Evolutionary conservation across 2,329 filamentous ascomycete genomes (phyloP).

Genomic region (Aureobasidium subglaciale): DNA sequence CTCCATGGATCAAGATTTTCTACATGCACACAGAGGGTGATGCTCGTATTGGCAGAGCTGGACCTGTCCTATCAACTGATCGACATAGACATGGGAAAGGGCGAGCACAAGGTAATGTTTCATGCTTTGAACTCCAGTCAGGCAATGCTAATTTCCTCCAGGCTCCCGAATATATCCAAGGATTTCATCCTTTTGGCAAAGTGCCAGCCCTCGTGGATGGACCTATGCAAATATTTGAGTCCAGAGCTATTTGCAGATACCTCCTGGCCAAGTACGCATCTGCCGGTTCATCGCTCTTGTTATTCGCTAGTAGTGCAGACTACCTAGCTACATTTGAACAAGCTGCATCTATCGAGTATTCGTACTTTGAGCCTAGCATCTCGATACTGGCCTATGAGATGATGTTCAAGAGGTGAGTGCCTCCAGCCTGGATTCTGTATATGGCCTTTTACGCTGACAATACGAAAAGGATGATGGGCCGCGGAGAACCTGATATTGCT

Average conservation of each 20-base stretch:
- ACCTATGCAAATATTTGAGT: conserved; percentile 28
- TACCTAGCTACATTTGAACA: not conserved
- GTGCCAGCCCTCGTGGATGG: conserved; percentile 28
- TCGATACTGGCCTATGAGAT: conserved; percentile 8
- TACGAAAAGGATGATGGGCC: not conserved
- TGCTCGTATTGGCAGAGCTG: not conserved
- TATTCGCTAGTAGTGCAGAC: too few relatives aligned
- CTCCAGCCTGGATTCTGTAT: not conserved
- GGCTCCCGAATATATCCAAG: not conserved
- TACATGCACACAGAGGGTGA: not conserved
- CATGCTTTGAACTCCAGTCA: not conserved
- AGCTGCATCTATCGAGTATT: conserved; percentile 4
- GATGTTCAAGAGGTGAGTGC: conserved; percentile 5
- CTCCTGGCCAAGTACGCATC: conserved; percentile 25
- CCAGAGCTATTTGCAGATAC: conserved; percentile 27
- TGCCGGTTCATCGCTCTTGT: not conserved
- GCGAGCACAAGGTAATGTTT: not conserved
- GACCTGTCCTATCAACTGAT: not conserved
- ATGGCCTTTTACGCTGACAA: not conserved
- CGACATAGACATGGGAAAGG: not conserved
- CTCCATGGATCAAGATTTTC: not conserved
- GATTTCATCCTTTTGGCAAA: not conserved
- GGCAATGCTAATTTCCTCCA: not conserved
- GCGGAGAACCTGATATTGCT: not conserved
- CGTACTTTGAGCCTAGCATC: conserved; percentile 7